These are phyloP conservation scores for Taiozyma onychis DNA, from an alignment of 1,139 yeast species.

Conservation along the genomic window DNA sequence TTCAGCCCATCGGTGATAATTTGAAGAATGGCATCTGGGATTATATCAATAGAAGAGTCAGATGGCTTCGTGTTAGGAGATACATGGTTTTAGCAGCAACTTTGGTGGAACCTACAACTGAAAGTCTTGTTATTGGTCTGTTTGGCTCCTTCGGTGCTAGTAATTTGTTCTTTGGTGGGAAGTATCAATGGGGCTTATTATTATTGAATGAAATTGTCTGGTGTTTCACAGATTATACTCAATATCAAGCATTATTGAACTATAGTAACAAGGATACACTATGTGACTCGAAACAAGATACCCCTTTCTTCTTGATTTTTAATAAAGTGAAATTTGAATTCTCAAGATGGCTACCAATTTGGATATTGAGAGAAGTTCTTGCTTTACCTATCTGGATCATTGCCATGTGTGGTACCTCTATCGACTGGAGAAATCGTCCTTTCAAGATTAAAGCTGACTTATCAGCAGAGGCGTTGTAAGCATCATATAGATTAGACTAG, in stretches of 20 bases:
- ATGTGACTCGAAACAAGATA: slow-evolving; percentile 12
- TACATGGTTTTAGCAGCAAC: slow-evolving; percentile 89
- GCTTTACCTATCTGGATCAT: slow-evolving; percentile 83
- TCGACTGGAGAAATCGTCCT: slow-evolving; percentile 81
- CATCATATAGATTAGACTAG: not conserved
- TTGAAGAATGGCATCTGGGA: slow-evolving; percentile 37
- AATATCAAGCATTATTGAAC: slow-evolving; percentile 42
- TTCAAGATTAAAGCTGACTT: slow-evolving; percentile 68
- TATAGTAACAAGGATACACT: slow-evolving; percentile 26
- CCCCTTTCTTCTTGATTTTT: slow-evolving; percentile 20
- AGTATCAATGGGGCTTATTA: slow-evolving; percentile 31
- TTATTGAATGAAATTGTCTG: slow-evolving; percentile 54
- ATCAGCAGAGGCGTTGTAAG: slow-evolving; percentile 56
- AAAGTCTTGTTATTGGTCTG: slow-evolving; percentile 60
- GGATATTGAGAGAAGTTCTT: slow-evolving; percentile 66
- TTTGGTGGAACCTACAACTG: slow-evolving; percentile 81
- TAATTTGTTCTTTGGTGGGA: slow-evolving; percentile 34
- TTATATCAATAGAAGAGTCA: slow-evolving; percentile 60
- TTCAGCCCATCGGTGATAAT: slow-evolving; percentile 66
- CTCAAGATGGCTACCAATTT: slow-evolving; percentile 39
- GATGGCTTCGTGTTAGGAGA: slow-evolving; percentile 88
- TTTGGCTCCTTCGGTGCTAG: slow-evolving; percentile 61
- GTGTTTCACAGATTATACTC: slow-evolving; percentile 59
- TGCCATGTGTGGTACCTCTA: slow-evolving; percentile 74
- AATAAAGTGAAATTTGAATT: slow-evolving; percentile 31